A percentile compares a stretch with the other conserved stretches of the same genome.
Evolutionary conservation across 2,329 filamentous ascomycete species (phyloP).

Genomic region (Cladosporium sp.): DNA sequence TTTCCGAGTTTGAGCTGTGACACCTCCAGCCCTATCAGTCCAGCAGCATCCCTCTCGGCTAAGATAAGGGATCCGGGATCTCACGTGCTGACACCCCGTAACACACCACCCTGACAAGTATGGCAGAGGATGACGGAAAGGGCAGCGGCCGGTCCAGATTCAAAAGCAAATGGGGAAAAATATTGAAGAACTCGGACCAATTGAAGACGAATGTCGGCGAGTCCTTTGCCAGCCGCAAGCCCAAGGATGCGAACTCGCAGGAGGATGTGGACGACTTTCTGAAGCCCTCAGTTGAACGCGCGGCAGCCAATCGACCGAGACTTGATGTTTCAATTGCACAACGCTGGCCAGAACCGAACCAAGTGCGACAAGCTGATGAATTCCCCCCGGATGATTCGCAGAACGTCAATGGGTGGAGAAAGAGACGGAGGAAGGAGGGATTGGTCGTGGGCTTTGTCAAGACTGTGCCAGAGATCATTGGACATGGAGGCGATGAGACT

Average conservation of each 20-base stretch:
- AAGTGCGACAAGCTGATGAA: slow-evolving; percentile 31
- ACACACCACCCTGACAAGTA: slow-evolving; percentile 5
- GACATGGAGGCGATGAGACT: slow-evolving; percentile 85
- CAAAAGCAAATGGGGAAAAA: slow-evolving; percentile 32
- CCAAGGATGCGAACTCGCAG: slow-evolving; percentile 4
- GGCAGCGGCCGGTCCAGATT: slow-evolving; percentile 20
- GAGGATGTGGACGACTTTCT: slow-evolving; percentile 55
- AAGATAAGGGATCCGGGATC: not conserved
- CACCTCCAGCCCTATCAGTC: not conserved
- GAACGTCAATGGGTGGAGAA: slow-evolving; percentile 24
- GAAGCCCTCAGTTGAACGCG: slow-evolving; percentile 47
- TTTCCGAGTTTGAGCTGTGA: not conserved
- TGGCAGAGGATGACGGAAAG: slow-evolving; percentile 21
- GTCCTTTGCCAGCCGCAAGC: not conserved
- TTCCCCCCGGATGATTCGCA: slow-evolving; percentile 8
- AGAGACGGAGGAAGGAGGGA: slow-evolving; percentile 56
- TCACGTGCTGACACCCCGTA: slow-evolving; percentile 1
- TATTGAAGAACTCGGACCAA: slow-evolving; percentile 23
- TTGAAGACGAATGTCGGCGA: not conserved
- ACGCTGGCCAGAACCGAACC: slow-evolving; percentile 48
- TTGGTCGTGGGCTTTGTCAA: slow-evolving; percentile 71
- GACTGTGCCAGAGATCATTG: slow-evolving; percentile 73
- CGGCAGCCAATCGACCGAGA: slow-evolving; percentile 34
- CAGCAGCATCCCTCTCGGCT: not conserved
- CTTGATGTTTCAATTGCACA: slow-evolving; percentile 49